Base-by-base conservation (phyloP, 139 green algal genomes). In the Pedinophyceae sp. region DNA sequence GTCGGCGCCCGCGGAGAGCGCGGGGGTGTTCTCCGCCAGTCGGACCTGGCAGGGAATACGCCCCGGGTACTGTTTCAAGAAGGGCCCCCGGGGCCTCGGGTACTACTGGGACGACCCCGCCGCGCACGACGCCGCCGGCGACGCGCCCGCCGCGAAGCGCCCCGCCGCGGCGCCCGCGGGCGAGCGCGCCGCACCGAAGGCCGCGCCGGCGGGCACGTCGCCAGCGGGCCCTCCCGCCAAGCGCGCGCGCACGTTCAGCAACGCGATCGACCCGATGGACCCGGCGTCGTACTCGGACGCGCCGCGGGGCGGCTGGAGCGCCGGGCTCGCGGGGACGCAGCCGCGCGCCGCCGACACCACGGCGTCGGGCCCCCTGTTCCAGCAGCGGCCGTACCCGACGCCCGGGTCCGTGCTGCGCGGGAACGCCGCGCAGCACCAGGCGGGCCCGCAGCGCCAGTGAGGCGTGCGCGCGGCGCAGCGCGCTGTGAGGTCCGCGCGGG, bases 261-360 rank as follows among this genome's bases (percentile, higher is more conserved):
- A 82, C 0, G 67, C 58, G 13, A n/a, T 82, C 13, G 78, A 86
- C 46, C 78, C 78, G 7, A 86, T 86, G 78, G 78, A 86, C 28
- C 78, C 78, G 56, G 75, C 72, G 2, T 58, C 75, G n/a, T 87
- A 87, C 67, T 80, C 69, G 7, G 78, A 87, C 51, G 75, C 75
- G 0, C 78, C 78, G 3, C 49, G 62, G 28, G 78, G 78, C 17
- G 48, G 56, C 15, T 87, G 78, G 78, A 57, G 40, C 30, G 55
- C 48, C 1, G 77, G 77, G 3, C 52, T 82, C 23, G 67, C 73
- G 38, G 30, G 10, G n/a, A n/a, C n/a, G n/a, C 77, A 86, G 68
- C 80, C 80, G 4, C 54, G 60, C 2, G 81, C 81, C 25, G 81
- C 81, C 10, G 81, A 90, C 68, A 84, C 81, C 50, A 90, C 81